Evolutionary conservation across 441 rosid species (phyloP), one percentile per base, ranked within the genome.

Genomic region (Pelargonium cotyledonis): DNA sequence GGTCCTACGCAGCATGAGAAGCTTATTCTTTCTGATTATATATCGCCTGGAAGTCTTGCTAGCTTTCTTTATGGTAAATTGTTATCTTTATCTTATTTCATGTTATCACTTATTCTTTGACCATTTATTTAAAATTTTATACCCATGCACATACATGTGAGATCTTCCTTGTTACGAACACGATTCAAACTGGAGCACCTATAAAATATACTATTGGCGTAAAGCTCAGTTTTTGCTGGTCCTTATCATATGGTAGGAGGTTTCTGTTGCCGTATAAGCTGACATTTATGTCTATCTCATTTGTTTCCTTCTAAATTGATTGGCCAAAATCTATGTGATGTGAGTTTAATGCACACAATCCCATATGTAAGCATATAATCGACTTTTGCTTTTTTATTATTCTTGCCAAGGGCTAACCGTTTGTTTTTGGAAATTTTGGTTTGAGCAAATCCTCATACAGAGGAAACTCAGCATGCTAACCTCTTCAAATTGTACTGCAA

Each of bases 1-100:
- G 99, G 99, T 29, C 99, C 97, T 7, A 91, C 97, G 12, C 97
- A 89, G 75, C 99, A 95, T 51, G 99, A 95, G 80, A 95, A 95
- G 85, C 97, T 95, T 76, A 91, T 95, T 82, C 90, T 95, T 69
- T 95, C 97, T 0, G 99, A 95, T 81, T 91, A 82, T 63, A 85
- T 95, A 69, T 85, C 95, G 3, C 96, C 97, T 51, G 99, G 99
- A 80, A 95, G 97, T 80, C 99, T 95, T 18, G 91, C 97, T 38
- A 88, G 88, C 90, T 95, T 88, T 85, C 94, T 95, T 68, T 95
- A 91, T 61, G 99, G 99, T 95, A 86, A 82, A 66, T 26, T 68
- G 71, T 74, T 68, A 14, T 66, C 65, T 69, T 73, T 26, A 19
- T 41, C 23, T 19, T 61, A 65, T 64, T 46, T 62, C 31, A 55